Percentiles rank a stretch among this genome's conserved stretches.
Evolutionary conservation across 164 flowering plant species (phyloP).

Genomic region (Vitis rupestris): DNA sequence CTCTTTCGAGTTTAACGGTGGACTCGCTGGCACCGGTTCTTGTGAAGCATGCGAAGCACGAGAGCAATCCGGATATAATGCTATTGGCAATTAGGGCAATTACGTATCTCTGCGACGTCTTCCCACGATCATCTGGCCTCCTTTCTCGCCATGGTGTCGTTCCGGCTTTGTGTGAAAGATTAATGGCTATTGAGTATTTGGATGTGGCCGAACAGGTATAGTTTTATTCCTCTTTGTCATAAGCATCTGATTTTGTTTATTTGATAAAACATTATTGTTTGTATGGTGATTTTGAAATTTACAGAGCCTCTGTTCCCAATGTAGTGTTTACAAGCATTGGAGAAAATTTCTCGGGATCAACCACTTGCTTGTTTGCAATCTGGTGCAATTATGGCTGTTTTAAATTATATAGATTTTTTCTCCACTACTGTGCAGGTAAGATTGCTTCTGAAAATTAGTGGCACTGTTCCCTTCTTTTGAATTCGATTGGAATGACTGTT

Average conservation of each 20-base stretch:
- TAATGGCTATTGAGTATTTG: conserved; percentile 70
- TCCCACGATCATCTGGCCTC: conserved; percentile 48
- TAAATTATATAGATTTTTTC: conserved; percentile 82
- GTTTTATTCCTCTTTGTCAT: neutral
- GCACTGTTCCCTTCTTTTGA: neutral
- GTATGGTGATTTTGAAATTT: neutral
- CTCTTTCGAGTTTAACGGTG: conserved; percentile 40
- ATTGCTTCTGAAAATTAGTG: neutral
- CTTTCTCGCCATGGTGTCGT: conserved; percentile 67
- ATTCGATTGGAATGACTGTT: neutral
- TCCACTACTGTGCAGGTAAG: conserved; percentile 79
- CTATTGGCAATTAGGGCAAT: conserved; percentile 75
- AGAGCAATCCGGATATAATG: conserved; percentile 67
- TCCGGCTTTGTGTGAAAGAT: conserved; percentile 65
- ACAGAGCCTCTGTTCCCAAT: neutral
- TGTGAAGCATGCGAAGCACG: conserved; percentile 60
- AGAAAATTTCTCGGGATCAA: conserved; percentile 79
- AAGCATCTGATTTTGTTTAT: neutral
- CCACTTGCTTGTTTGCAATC: conserved; percentile 78
- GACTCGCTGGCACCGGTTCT: conserved; percentile 57
- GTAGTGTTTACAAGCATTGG: conserved; percentile 92
- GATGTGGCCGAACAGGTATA: conserved; percentile 97
- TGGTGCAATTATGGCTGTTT: conserved; percentile 83
- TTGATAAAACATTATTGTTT: conserved; percentile 1
- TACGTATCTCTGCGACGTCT: conserved; percentile 76